Percentiles rank a stretch among this genome's conserved stretches.
Evolutionary conservation across 2,329 filamentous ascomycete genomes (phyloP).

Genomic region (Pezicula radicicola): DNA sequence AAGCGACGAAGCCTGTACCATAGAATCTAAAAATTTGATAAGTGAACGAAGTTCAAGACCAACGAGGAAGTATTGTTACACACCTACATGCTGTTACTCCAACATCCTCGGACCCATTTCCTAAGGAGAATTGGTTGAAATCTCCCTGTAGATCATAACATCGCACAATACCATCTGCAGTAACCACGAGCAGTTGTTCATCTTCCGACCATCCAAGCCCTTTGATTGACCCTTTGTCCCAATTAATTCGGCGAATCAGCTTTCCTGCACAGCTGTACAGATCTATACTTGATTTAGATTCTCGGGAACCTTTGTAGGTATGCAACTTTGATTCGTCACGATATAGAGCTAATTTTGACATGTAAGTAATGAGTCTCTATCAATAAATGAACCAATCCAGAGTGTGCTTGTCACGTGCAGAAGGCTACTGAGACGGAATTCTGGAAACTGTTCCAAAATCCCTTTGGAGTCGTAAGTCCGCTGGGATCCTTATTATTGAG

Average conservation of each 20-base stretch:
- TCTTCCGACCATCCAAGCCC: constrained; percentile 96
- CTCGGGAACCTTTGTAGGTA: constrained; percentile 68
- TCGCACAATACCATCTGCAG: constrained; percentile 83
- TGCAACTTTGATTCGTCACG: constrained; percentile 85
- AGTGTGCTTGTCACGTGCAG: constrained; percentile 1
- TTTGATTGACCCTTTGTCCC: constrained; percentile 86
- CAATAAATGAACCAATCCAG: not conserved
- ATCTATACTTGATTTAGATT: constrained; percentile 81
- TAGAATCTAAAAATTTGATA: constrained; percentile 62
- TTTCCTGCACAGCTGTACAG: constrained; percentile 93
- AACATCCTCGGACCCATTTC: constrained; percentile 83
- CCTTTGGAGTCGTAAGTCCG: too few relatives aligned
- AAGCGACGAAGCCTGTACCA: constrained; percentile 84
- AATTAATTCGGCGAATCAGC: constrained; percentile 79
- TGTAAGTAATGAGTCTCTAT: constrained; percentile 9
- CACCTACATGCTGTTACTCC: constrained; percentile 79
- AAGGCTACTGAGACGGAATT: too few relatives aligned
- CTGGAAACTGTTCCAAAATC: too few relatives aligned
- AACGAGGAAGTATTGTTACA: not conserved
- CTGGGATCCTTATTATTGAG: too few relatives aligned
- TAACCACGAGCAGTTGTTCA: constrained; percentile 85
- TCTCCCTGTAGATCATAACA: constrained; percentile 91
- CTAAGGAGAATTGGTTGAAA: constrained; percentile 90
- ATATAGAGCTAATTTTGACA: constrained; percentile 65
- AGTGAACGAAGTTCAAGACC: not conserved